A percentile compares a stretch with the other conserved stretches of the same genome.
These are phyloP conservation scores for Thermothelomyces thermophilus DNA, from an alignment of 2,329 filamentous ascomycete genomes.

Conservation along the genomic window DNA sequence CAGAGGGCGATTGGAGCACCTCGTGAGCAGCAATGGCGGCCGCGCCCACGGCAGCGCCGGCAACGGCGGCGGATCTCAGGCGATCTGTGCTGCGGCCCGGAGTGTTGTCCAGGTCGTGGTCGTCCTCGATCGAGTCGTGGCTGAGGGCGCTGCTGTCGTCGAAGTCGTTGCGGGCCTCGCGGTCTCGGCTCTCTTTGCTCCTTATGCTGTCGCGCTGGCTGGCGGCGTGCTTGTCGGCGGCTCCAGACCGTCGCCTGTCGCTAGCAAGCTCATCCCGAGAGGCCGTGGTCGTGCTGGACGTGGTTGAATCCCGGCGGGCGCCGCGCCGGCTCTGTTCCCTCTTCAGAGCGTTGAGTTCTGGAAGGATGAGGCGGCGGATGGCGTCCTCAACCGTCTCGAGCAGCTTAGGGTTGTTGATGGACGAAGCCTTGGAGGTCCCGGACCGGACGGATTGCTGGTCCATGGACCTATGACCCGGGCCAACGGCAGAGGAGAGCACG, in stretches of 20 bases:
- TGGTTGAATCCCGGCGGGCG: slow-evolving; percentile 59
- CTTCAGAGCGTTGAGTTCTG: slow-evolving; percentile 86
- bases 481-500: slow-evolving; percentile 46
- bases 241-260: slow-evolving; percentile 54
- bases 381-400: slow-evolving; percentile 90
- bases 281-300: slow-evolving; percentile 48
- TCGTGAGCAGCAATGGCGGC: slow-evolving; percentile 31
- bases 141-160: slow-evolving; percentile 43
- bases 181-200: slow-evolving; percentile 41
- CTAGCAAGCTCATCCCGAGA: slow-evolving; percentile 52
- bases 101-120: slow-evolving; percentile 38
- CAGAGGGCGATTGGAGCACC: slow-evolving; percentile 35
- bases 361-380: slow-evolving; percentile 80
- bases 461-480: slow-evolving; percentile 49
- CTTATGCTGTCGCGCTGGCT: slow-evolving; percentile 47
- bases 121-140: slow-evolving; percentile 41
- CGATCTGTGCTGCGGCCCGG: slow-evolving; percentile 40
- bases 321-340: slow-evolving; percentile 77
- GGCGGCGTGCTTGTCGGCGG: slow-evolving; percentile 46
- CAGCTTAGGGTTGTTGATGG: slow-evolving; percentile 86
- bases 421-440: slow-evolving; percentile 52
- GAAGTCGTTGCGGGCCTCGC: slow-evolving; percentile 50
- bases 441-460: slow-evolving; percentile 49
- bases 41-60: slow-evolving; percentile 37
- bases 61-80: slow-evolving; percentile 40